These are phyloP conservation scores for Penicillium janthinellum DNA, from an alignment of 2,329 filamentous ascomycete species.

Conservation along the genomic window DNA sequence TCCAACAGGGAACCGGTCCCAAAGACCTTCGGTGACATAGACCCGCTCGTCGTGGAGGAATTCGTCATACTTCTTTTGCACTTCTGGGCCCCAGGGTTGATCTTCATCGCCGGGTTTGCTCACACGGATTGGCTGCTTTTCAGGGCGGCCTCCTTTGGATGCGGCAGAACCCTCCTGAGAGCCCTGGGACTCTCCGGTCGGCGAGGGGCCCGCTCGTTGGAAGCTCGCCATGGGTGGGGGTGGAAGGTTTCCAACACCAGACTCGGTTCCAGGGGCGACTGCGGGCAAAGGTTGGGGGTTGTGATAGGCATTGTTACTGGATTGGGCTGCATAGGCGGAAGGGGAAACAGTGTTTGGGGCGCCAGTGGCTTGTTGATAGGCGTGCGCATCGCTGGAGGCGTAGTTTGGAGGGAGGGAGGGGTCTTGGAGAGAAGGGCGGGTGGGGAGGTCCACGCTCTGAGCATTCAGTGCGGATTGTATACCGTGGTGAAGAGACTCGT, in stretches of 20 bases:
- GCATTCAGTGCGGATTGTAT: slow-evolving; percentile 6
- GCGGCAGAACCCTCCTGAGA: slow-evolving; percentile 25
- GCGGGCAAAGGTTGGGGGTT: slow-evolving; percentile 28
- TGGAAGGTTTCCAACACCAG: slow-evolving; percentile 39
- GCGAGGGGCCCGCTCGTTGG: slow-evolving; percentile 38
- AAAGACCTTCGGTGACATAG: slow-evolving; percentile 56
- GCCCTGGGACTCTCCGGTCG: slow-evolving; percentile 24
- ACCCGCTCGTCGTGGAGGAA: slow-evolving; percentile 53
- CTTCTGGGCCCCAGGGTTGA: slow-evolving; percentile 51
- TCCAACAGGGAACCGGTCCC: slow-evolving; percentile 53
- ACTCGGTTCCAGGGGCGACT: slow-evolving; percentile 40
- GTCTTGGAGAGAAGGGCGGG: slow-evolving; percentile 50
- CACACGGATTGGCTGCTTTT: slow-evolving; percentile 29
- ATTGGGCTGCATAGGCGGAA: slow-evolving; percentile 33
- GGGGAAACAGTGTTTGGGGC: slow-evolving; percentile 29
- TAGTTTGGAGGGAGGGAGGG: slow-evolving; percentile 44
- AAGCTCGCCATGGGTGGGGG: slow-evolving; percentile 46
- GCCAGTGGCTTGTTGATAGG: slow-evolving; percentile 42
- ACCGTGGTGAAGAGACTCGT: slow-evolving; percentile 35
- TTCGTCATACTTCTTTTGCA: slow-evolving; percentile 53
- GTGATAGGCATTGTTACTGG: slow-evolving; percentile 39
- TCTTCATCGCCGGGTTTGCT: slow-evolving; percentile 40
- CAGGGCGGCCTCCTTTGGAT: slow-evolving; percentile 29
- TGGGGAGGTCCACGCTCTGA: slow-evolving; percentile 42
- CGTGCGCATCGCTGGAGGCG: slow-evolving; percentile 40